Base-by-base conservation (phyloP, 768 basidiomycete species). In the Tulasnella sp. region DNA sequence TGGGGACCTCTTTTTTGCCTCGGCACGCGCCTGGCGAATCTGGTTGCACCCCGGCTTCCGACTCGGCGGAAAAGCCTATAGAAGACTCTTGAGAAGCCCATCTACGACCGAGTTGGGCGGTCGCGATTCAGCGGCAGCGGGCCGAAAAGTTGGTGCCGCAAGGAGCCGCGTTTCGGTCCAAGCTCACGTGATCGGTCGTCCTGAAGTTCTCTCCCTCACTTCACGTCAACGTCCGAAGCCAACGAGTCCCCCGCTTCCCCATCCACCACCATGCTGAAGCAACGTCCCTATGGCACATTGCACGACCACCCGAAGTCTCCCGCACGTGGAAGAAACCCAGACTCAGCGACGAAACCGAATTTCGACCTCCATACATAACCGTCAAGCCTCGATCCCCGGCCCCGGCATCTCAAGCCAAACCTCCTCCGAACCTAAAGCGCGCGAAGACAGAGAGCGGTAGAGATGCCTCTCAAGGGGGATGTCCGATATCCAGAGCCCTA, bases 401-500 rank as follows among this genome's bases (percentile, higher is more conserved):
- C 21, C 52, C 46, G 56, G 18, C 44, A 48, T 36, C 56, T 48
- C 19, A 5, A 62, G 76, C 56, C 76, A 77, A 62, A 19, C 52
- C 6, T 58, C 52, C 1, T 6, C 76, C 31, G 76, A 62, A 8
- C 40, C 76, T n/a, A 77, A 68, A 52, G n/a, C n/a, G 76, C 76
- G 0, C 52, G 76, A 24, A n/a, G 76, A 62, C 39, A 62, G 36
- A 34, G 24, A 36, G 76, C 76, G 21, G 71, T 77, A 1, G 56
- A 77, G 42, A 77, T 77, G 76, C 58, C 76, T 62, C 42, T 77
- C 19, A 62, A 62, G n/a, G 31, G 76, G 76, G 16, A 36, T 74
- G 39, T 42, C 3, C 38, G 73, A 46, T 19, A 39, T 14, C 27
- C 31, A 34, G 31, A 68, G 31, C 62, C 5, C 62, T 14, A 68